Base-by-base conservation (phyloP, 1,284 basidiomycete species). In the Neonothopanus nambi region DNA sequence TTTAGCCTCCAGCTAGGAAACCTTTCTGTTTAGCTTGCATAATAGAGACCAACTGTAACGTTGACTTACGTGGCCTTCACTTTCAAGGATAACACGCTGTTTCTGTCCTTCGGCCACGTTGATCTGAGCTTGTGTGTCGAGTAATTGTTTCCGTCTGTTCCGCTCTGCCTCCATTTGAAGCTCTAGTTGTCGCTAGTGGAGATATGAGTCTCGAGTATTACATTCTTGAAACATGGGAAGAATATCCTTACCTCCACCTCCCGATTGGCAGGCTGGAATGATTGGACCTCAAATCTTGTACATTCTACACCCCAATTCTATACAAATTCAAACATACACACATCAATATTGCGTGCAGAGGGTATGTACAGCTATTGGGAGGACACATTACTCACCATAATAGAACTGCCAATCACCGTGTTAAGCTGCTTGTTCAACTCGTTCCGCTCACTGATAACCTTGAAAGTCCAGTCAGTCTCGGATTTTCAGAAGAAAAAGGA, bases 121-220 rank as follows among this genome's bases (percentile, higher is more conserved):
- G 55, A 81, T 75, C 53, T 77, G 74, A 0, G 79, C 79, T 59
- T 80, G 75, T 0, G 79, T 81, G 57, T 81, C 79, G n/a, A 81
- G 66, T 11, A 81, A 69, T 55, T 81, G 78, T 58, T 81, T 81
- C 23, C 79, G 67, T 15, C 79, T 61, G 55, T 81, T 79, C 30
- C 79, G 64, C 56, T 81, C 79, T 1, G 79, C 79, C 61, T 80
- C 77, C 78, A 81, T 80, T 62, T 80, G 78, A 8, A 81, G 69
- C 55, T 81, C 78, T 2, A 81, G 70, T 72, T 81, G 79, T 17
- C 76, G 70, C 75, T 77, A 51, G 8, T 40, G 38, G 13, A 28
- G 9, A 17, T 23, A 20, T 21, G 17, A 54, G 26, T n/a, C n/a
- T n/a, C 24, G 26, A 23, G 24, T n/a, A 24, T 12, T n/a, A 21